Evolutionary conservation across 1,284 basidiomycete species (phyloP).

Genomic region (Trichosporon coremiiforme): DNA sequence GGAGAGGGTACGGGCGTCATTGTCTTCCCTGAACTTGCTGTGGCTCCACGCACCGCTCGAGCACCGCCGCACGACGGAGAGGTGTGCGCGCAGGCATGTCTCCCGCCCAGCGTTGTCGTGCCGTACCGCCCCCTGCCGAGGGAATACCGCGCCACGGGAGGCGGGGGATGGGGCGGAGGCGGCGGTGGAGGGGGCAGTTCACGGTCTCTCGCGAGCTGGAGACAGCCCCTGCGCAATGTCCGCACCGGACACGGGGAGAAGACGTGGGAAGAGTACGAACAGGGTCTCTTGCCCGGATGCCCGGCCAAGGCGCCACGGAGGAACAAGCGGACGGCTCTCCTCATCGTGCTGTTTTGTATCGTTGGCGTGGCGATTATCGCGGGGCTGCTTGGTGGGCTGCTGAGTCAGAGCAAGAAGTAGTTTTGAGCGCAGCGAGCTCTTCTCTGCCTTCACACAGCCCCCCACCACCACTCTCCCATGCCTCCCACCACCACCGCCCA

Average conservation of each 20-base stretch:
- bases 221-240: slow-evolving; percentile 20
- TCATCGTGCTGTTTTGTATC: slow-evolving; percentile 25
- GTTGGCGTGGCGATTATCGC: slow-evolving; percentile 35
- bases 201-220: background rate
- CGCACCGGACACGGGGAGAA: slow-evolving; percentile 2
- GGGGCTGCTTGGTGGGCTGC: slow-evolving; percentile 39
- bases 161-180: no score
- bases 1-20: slow-evolving; percentile 30
- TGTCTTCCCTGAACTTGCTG: slow-evolving; percentile 35
- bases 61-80: slow-evolving; percentile 29
- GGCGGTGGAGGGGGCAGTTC: background rate
- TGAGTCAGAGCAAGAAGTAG: slow-evolving; percentile 21
- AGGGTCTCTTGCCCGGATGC: slow-evolving; percentile 4
- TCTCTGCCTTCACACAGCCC: no score
- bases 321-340: slow-evolving; percentile 21
- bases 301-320: slow-evolving; percentile 15
- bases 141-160: slow-evolving; percentile 22
- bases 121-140: slow-evolving; percentile 27
- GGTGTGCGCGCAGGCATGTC: slow-evolving; percentile 30
- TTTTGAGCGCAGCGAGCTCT: no score
- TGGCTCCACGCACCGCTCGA: slow-evolving; percentile 12
- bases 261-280: slow-evolving; percentile 14
- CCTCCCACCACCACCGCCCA: no score
- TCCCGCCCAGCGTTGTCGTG: slow-evolving; percentile 27
- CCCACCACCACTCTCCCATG: no score